A percentile compares a stretch with the other conserved stretches of the same genome.
Evolutionary conservation across 805 yeast genomes (phyloP).

Genomic region (Metschnikowia similis): DNA sequence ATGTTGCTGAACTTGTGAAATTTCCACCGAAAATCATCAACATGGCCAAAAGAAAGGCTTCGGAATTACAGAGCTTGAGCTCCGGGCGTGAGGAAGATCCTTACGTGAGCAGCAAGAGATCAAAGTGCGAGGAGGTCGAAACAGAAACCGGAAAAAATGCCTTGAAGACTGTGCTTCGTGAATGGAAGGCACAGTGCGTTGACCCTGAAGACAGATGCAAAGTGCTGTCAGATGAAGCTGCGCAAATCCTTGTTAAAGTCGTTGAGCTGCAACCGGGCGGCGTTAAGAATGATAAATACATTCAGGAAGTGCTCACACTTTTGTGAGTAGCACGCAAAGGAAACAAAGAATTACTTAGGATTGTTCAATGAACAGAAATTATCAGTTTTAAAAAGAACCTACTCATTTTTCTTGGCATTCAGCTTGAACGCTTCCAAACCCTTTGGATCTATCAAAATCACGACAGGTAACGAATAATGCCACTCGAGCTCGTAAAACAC

Average conservation of each 20-base stretch:
- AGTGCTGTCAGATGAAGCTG: constrained; percentile 36
- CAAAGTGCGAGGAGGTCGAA: constrained; percentile 51
- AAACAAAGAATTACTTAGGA: not conserved
- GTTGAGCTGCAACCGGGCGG: constrained; percentile 22
- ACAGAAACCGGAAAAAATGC: constrained; percentile 50
- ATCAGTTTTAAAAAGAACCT: not conserved
- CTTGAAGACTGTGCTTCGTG: constrained; percentile 44
- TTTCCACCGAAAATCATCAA: constrained; percentile 85
- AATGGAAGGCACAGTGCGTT: constrained; percentile 50
- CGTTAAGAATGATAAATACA: constrained; percentile 33
- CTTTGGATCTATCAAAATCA: constrained; percentile 11
- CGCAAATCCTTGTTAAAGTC: constrained; percentile 34
- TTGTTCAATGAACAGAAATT: not conserved
- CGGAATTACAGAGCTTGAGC: constrained; percentile 67
- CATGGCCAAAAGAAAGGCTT: constrained; percentile 94
- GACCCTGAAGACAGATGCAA: constrained; percentile 20
- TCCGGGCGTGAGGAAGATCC: constrained; percentile 32
- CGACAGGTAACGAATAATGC: constrained; percentile 38
- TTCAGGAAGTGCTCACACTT: constrained; percentile 42
- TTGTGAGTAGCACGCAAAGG: constrained; percentile 17
- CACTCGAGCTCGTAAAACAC: constrained; percentile 54
- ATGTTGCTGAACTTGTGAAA: constrained; percentile 93
- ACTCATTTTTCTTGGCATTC: constrained; percentile 6
- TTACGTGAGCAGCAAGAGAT: constrained; percentile 43
- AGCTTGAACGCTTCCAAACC: constrained; percentile 12